Conservation (phyloP, 306 rosid species). For the Rubus parviflorus region DNA sequence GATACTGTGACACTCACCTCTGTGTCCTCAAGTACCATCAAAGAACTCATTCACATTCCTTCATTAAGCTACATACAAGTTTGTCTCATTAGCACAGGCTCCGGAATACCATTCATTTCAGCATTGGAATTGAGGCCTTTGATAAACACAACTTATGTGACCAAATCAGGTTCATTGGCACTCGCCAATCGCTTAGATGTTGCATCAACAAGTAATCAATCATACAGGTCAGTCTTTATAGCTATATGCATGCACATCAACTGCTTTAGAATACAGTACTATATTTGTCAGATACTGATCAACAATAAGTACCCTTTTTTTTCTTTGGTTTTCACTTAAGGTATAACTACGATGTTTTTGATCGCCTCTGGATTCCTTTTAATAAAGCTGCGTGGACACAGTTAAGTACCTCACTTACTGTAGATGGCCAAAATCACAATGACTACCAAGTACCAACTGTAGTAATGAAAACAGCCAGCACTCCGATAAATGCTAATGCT, state of each 20-base stretch:
- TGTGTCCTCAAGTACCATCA: background rate
- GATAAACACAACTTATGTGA: slow-evolving; percentile 19
- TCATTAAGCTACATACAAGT: slow-evolving; percentile 30
- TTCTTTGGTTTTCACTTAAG: slow-evolving; percentile 4
- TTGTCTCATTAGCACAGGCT: slow-evolving; percentile 36
- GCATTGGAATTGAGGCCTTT: slow-evolving; percentile 48
- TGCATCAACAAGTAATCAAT: slow-evolving; percentile 30
- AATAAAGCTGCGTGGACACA: background rate
- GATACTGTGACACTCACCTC: slow-evolving; percentile 14
- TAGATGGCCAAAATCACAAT: slow-evolving; percentile 7
- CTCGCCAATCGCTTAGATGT: slow-evolving; percentile 23
- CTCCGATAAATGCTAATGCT: slow-evolving; percentile 6
- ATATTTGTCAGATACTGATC: background rate
- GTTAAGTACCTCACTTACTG: slow-evolving; percentile 2
- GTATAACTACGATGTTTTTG: slow-evolving; percentile 34
- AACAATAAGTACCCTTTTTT: too few species aligned
- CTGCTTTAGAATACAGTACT: background rate
- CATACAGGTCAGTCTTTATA: slow-evolving; percentile 34
- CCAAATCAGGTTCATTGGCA: slow-evolving; percentile 17
- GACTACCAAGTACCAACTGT: slow-evolving; percentile 29
- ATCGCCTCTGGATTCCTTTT: slow-evolving; percentile 50
- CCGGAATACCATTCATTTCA: slow-evolving; percentile 59
- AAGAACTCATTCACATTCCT: slow-evolving; percentile 43
- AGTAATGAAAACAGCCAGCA: slow-evolving; percentile 40
- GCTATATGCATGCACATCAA: background rate